Evolutionary conservation across 1,139 yeast species (phyloP), one percentile per base, ranked within the genome.

Genomic region (Candida sojae): DNA sequence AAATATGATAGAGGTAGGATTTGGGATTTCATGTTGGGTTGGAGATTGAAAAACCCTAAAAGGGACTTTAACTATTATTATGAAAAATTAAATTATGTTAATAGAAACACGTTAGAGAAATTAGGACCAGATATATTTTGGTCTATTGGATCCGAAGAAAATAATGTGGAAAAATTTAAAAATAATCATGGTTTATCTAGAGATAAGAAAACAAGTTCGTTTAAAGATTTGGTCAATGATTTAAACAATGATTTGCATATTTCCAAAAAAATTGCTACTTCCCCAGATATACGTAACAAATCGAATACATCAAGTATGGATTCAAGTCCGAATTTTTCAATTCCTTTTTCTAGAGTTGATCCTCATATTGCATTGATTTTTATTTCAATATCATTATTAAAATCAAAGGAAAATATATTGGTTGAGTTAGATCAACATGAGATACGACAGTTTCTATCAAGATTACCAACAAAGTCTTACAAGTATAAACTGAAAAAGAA

Each of bases 371-470:
- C 88, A 67, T 77, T 91, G 42, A 69, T 88, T 1, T 92, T 90
- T 62, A 81, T 88, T 7, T 83, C 90, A 45, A 71, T 91, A 46
- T 91, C 97, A 1, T 79, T 91, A 45, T 72, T 92, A 53, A 90
- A 89, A 64, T 83, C 93, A 43, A 86, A 88, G 63, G 92, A 88
- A 59, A 82, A 83, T 57, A 82, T 86, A 37, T 75, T 92, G 50
- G 77, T 89, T 53, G 97, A 92, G 61, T 81, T 90, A 54, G 98
- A 92, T 61, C 96, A 88, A 62, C 85, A 89, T 55, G 98, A 92
- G 68, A 88, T 90, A 37, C 76, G 92, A 43, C 96, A 91, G 61
- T 84, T 83, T 56, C 73, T 92, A 53, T 82, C 84, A 48, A 78
- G 87, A 49, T 73, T 71, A 48, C 76, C 83, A 41, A 66, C 78